Evolutionary conservation across 352 stramenopile genomes (phyloP).

Genomic region (Blastocystis sp.): DNA sequence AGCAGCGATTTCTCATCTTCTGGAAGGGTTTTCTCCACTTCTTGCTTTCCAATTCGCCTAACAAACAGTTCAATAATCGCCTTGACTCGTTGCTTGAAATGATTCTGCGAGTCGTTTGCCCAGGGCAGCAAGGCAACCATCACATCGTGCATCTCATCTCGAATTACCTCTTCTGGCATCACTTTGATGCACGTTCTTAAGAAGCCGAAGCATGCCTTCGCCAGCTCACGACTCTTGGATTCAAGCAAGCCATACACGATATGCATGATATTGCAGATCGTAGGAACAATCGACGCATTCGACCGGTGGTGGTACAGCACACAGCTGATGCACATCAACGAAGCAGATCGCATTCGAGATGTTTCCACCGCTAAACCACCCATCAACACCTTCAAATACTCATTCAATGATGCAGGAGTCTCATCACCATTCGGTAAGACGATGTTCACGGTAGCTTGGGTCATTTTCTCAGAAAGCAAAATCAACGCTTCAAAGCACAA

Average conservation of each 20-base stretch:
- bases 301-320: conserved; percentile 50
- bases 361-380: conserved; percentile 68
- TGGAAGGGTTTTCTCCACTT: not conserved
- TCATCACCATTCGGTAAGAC: not conserved
- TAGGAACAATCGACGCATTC: conserved; percentile 29
- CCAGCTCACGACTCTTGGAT: conserved; percentile 62
- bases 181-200: conserved; percentile 61
- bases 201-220: conserved; percentile 62
- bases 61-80: conserved; percentile 62
- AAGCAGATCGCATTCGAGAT: conserved; percentile 57
- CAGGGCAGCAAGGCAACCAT: conserved; percentile 41
- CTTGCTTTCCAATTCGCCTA: conserved; percentile 31
- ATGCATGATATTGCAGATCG: conserved; percentile 69
- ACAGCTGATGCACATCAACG: conserved; percentile 52
- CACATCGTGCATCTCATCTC: conserved; percentile 12
- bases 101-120: conserved; percentile 59
- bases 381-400: conserved; percentile 62
- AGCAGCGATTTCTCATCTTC: conserved; percentile 32
- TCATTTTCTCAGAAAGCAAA: conserved; percentile 69
- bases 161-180: conserved; percentile 23
- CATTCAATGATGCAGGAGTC: conserved; percentile 46
- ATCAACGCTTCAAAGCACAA: conserved; percentile 57
- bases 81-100: conserved; percentile 59
- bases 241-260: conserved; percentile 37
- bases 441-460: conserved; percentile 65